Conservation (phyloP, 768 basidiomycete species). For the Lentinula lateritia region DNA sequence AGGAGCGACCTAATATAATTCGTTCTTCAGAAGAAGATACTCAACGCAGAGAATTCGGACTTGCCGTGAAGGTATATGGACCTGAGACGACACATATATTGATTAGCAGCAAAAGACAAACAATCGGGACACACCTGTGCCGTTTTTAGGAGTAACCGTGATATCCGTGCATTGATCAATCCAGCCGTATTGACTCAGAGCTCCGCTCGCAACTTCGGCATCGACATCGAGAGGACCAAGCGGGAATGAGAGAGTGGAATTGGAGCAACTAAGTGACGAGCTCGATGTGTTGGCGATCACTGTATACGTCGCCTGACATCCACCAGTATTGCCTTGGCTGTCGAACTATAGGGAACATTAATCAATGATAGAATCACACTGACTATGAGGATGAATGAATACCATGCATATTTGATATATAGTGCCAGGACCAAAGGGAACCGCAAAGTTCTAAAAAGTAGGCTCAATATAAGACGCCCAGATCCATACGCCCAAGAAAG, state of each 20-base stretch:
- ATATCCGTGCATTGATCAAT: slow-evolving; percentile 51
- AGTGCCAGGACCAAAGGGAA: slow-evolving; percentile 56
- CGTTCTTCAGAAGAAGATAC: not conserved
- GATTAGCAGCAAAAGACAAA: too few species aligned
- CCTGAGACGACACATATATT: slow-evolving; percentile 15
- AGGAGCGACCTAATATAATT: slow-evolving; percentile 44
- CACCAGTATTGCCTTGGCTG: slow-evolving; percentile 50
- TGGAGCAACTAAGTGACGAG: slow-evolving; percentile 38
- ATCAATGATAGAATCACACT: not conserved
- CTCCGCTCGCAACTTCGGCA: slow-evolving; percentile 38
- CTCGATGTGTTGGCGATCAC: slow-evolving; percentile 38
- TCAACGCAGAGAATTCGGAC: slow-evolving; percentile 12
- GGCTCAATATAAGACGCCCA: not conserved
- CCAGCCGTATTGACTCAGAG: slow-evolving; percentile 58
- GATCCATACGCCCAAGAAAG: not conserved
- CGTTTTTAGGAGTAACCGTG: slow-evolving; percentile 45
- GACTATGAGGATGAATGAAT: not conserved
- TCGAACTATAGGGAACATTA: slow-evolving; percentile 47
- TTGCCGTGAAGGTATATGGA: slow-evolving; percentile 53
- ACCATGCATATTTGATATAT: slow-evolving; percentile 24
- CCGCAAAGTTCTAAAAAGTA: slow-evolving; percentile 44
- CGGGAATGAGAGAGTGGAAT: slow-evolving; percentile 39
- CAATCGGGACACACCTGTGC: slow-evolving; percentile 24
- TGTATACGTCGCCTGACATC: slow-evolving; percentile 55
- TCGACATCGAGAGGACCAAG: slow-evolving; percentile 37